Evolutionary conservation across 2,329 filamentous ascomycete species (phyloP).

Genomic region (Fusarium lyarnte): DNA sequence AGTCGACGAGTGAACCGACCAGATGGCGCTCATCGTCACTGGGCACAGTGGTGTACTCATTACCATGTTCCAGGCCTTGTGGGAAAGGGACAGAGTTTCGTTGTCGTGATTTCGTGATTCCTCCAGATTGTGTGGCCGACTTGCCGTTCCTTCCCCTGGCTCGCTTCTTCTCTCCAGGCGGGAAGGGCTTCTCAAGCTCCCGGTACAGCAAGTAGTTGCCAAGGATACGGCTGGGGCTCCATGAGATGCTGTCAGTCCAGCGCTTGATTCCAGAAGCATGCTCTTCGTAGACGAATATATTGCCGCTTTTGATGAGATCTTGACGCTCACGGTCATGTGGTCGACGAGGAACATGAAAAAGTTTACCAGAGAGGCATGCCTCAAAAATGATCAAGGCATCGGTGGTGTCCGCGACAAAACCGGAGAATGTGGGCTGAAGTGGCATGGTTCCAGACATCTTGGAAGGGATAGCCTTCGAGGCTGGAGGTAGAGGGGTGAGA

Average conservation of each 20-base stretch:
- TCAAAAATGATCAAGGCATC: slow-evolving; percentile 86
- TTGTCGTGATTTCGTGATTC: slow-evolving; percentile 47
- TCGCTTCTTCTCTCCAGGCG: slow-evolving; percentile 85
- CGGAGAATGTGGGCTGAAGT: slow-evolving; percentile 72
- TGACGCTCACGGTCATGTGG: slow-evolving; percentile 86
- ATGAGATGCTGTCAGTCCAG: slow-evolving; percentile 92
- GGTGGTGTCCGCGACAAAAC: slow-evolving; percentile 72
- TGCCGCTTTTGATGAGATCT: slow-evolving; percentile 82
- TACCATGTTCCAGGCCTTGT: slow-evolving; percentile 15
- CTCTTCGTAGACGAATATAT: slow-evolving; percentile 92
- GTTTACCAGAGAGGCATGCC: slow-evolving; percentile 74
- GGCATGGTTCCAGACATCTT: slow-evolving; percentile 31
- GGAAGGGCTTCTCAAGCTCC: slow-evolving; percentile 80
- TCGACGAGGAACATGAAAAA: slow-evolving; percentile 81
- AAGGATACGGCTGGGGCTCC: slow-evolving; percentile 88
- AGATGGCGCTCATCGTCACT: slow-evolving; percentile 55
- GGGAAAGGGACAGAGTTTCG: slow-evolving; percentile 33
- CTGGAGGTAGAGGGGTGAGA: not conserved
- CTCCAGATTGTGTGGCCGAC: slow-evolving; percentile 42
- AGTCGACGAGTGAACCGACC: slow-evolving; percentile 87
- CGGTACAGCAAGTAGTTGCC: slow-evolving; percentile 88
- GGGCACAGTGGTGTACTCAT: slow-evolving; percentile 13
- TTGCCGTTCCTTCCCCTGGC: slow-evolving; percentile 75
- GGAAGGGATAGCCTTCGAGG: not conserved
- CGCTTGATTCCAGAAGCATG: slow-evolving; percentile 90